A percentile compares a stretch with the other conserved stretches of the same genome.
Evolutionary conservation across 2,329 filamentous ascomycete species (phyloP).

Genomic region (Fusarium mundagurra): DNA sequence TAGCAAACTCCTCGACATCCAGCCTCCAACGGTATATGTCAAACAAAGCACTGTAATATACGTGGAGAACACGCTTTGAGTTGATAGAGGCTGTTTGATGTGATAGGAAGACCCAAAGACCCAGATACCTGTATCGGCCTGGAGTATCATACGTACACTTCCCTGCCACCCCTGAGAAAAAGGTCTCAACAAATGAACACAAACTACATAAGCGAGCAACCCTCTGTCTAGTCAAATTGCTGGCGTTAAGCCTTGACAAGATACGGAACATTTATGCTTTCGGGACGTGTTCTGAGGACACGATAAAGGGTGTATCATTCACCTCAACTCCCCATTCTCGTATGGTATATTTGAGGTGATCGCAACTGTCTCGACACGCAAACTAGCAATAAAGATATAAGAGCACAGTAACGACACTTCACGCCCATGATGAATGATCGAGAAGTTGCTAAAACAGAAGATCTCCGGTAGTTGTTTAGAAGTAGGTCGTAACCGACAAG

Average conservation of each 20-base stretch:
- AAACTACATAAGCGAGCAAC: not conserved
- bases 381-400: not conserved
- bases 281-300: not conserved
- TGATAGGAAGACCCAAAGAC: no score
- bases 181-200: not conserved
- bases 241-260: not conserved
- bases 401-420: not conserved
- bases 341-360: not conserved
- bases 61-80: not conserved
- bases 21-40: not conserved
- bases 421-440: not conserved
- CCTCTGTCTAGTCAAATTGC: not conserved
- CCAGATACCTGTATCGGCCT: no score
- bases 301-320: not conserved
- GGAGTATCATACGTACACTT: not conserved
- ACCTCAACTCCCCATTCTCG: not conserved
- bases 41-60: no score
- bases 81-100: not conserved
- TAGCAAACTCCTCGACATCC: not conserved
- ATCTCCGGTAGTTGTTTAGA: not conserved
- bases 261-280: no score
- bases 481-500: not conserved
- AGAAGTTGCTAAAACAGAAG: not conserved
- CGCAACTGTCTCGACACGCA: not conserved
- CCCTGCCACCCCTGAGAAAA: not conserved